Evolutionary conservation across 2,329 filamentous ascomycete species (phyloP).

Genomic region (Diaporthe sp.): DNA sequence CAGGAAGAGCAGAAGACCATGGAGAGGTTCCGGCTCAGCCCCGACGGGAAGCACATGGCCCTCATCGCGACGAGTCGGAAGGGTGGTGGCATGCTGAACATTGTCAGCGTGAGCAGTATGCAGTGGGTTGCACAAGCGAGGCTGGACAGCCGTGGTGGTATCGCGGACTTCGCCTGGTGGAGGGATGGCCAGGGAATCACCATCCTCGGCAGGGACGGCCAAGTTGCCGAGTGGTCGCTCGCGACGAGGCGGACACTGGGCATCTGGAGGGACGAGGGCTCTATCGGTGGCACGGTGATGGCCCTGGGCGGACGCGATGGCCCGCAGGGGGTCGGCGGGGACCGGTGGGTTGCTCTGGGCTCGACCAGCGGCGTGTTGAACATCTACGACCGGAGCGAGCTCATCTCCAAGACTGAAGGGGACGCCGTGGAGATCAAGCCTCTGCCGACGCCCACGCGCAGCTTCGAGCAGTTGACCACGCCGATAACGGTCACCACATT

Average conservation of each 20-base stretch:
- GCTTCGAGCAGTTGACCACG: constrained; percentile 89
- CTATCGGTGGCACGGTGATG: constrained; percentile 86
- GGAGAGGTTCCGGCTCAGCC: constrained; percentile 90
- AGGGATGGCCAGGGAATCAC: constrained; percentile 84
- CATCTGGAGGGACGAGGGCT: constrained; percentile 92
- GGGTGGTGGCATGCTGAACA: constrained; percentile 89
- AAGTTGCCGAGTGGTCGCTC: constrained; percentile 91
- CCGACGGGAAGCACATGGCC: constrained; percentile 88
- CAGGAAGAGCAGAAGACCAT: constrained; percentile 88
- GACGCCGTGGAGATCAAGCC: constrained; percentile 67
- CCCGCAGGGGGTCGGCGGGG: constrained; percentile 75
- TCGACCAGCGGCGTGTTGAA: constrained; percentile 91
- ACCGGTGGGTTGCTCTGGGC: constrained; percentile 91
- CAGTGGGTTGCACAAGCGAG: constrained; percentile 91
- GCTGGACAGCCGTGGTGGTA: constrained; percentile 84
- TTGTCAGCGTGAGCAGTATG: constrained; percentile 82
- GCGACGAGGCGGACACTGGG: constrained; percentile 77
- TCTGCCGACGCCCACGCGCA: constrained; percentile 78
- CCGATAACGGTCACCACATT: constrained; percentile 85
- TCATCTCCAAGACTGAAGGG: constrained; percentile 61
- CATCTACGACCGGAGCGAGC: constrained; percentile 85
- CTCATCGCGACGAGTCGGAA: constrained; percentile 85
- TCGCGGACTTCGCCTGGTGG: constrained; percentile 97
- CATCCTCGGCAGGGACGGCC: constrained; percentile 87
- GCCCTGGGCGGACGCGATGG: constrained; percentile 80